Evolutionary conservation across 1,284 basidiomycete genomes (phyloP), one percentile per base, ranked within the genome.

Genomic region (Schizophyllum commune): DNA sequence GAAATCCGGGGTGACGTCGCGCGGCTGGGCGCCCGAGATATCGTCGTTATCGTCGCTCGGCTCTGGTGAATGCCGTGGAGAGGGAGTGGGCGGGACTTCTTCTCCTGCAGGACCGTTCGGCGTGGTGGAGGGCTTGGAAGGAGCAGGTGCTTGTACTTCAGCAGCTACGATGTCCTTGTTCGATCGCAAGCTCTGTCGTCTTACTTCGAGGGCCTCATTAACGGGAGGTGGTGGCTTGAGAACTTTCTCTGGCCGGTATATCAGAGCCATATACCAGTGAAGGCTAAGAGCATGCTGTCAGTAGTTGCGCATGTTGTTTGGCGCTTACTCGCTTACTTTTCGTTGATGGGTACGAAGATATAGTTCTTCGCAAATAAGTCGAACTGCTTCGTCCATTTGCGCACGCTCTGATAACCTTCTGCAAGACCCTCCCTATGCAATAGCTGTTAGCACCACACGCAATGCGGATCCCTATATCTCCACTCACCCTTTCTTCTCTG

Each of bases 201-300:
- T 11, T 11, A 17, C 39, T 47, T 47, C 39, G 8, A 17, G 39
- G 2, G 39, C 39, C 8, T 47, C 39, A 47, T 47, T 17, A 3
- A 47, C 39, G 27, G 15, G 71, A 19, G 77, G 72, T 2, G 77
- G 78, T 6, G 80, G 79, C 58, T 71, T 69, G 4, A 91, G 75
- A 39, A 83, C 75, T 66, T 84, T 75, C 58, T 83, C 83, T 0
- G 97, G 96, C 63, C 92, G 88, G 73, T 87, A 89, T 66, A 99
- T 95, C 65, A 99, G 86, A 6, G 93, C 96, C 21, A 99, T 82
- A 72, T 97, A 99, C 97, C 97, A 99, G 75, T 99, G 97, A 55
- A 94, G 76, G 68, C 94, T 96, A 65, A 19, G 56, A 52, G 54
- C 51, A 32, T 62, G 61, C 32, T 64, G 22, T 56, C 33, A 20